These are phyloP conservation scores for Torulaspora delbrueckii DNA, from an alignment of 805 yeast species.

Conservation along the genomic window DNA sequence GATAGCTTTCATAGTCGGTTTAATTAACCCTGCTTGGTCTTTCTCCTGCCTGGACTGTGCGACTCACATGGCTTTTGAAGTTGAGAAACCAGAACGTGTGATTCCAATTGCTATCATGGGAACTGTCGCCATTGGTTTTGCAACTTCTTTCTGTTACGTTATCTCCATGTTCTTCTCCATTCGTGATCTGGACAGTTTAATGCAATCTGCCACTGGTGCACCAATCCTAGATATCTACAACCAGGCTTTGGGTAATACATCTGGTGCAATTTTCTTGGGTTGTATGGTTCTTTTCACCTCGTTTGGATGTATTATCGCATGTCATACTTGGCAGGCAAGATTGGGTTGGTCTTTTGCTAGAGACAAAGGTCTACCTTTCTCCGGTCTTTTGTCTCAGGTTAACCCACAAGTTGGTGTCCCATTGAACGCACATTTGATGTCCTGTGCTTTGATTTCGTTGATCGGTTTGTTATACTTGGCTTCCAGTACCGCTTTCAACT, in stretches of 20 bases:
- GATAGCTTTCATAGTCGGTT: slow-evolving; percentile 61
- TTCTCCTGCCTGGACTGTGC: slow-evolving; percentile 67
- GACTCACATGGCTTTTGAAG: slow-evolving; percentile 70
- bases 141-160: slow-evolving; percentile 53
- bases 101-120: slow-evolving; percentile 66
- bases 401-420: slow-evolving; percentile 54
- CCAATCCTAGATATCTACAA: slow-evolving; percentile 62
- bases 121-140: slow-evolving; percentile 62
- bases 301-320: slow-evolving; percentile 57
- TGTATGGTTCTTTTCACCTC: slow-evolving; percentile 52
- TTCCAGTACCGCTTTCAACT: slow-evolving; percentile 62
- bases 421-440: slow-evolving; percentile 56
- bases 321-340: slow-evolving; percentile 70
- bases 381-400: slow-evolving; percentile 49
- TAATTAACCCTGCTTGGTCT: slow-evolving; percentile 69
- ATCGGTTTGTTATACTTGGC: slow-evolving; percentile 60
- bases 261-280: slow-evolving; percentile 55
- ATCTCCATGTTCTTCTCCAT: slow-evolving; percentile 61
- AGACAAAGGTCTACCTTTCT: slow-evolving; percentile 62
- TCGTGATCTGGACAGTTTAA: slow-evolving; percentile 46
- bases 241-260: slow-evolving; percentile 51
- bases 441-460: slow-evolving; percentile 47
- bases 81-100: slow-evolving; percentile 51
- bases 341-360: slow-evolving; percentile 69
- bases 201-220: slow-evolving; percentile 50